Evolutionary conservation across 768 basidiomycete genomes (phyloP).

Genomic region (Suillus weaverae): DNA sequence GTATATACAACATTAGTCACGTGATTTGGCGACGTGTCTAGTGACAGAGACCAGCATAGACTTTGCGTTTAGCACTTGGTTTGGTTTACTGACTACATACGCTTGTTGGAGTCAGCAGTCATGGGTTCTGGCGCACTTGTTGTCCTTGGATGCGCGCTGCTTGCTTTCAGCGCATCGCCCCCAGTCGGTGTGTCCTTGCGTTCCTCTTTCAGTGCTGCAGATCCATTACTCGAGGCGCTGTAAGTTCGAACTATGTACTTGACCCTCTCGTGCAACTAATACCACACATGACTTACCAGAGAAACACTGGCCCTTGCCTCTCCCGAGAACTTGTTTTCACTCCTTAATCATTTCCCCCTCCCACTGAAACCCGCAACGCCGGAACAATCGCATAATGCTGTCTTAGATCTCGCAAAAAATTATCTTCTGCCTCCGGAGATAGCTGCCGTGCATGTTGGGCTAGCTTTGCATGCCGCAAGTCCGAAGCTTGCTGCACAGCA

Average conservation of each 20-base stretch:
- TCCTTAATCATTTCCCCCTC: slow-evolving; percentile 62
- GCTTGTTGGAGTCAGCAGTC: background rate
- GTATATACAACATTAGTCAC: background rate
- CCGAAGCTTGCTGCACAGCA: slow-evolving; percentile 74
- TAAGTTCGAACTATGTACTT: slow-evolving; percentile 16
- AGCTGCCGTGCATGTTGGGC: slow-evolving; percentile 63
- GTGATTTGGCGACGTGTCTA: background rate
- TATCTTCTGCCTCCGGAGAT: slow-evolving; percentile 51
- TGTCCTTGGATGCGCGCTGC: slow-evolving; percentile 13
- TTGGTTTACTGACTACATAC: background rate
- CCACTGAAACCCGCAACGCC: slow-evolving; percentile 40
- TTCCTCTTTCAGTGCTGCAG: slow-evolving; percentile 27
- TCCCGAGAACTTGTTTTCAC: slow-evolving; percentile 70
- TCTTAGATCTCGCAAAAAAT: slow-evolving; percentile 38
- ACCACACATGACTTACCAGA: slow-evolving; percentile 40
- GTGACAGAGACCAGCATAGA: background rate
- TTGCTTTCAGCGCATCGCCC: slow-evolving; percentile 25
- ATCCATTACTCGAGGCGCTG: slow-evolving; percentile 33
- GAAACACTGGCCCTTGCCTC: slow-evolving; percentile 81
- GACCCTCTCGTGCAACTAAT: background rate
- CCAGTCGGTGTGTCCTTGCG: slow-evolving; percentile 30
- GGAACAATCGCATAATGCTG: slow-evolving; percentile 46
- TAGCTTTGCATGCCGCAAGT: slow-evolving; percentile 75
- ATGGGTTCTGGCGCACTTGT: slow-evolving; percentile 2
- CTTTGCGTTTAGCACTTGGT: background rate